phyloP scores from a whole-genome alignment of 2,329 filamentous ascomycete species.

The Talaromyces rugulosus region DNA sequence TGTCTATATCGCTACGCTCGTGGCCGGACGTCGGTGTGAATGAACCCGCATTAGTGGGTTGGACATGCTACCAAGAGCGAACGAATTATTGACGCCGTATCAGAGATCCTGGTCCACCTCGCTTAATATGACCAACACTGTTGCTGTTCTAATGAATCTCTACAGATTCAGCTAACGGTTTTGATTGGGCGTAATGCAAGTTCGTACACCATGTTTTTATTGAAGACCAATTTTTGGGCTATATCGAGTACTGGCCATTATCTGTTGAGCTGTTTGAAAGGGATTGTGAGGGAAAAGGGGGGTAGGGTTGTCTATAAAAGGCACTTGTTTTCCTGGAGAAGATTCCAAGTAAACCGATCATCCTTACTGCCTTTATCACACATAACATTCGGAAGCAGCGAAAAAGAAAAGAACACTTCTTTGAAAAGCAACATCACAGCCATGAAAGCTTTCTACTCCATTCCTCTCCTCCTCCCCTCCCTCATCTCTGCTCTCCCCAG shows the following conservation, averaged over 20 bases:
- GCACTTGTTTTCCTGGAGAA: too few relatives aligned
- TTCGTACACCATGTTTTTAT: not conserved
- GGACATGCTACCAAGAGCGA: too few relatives aligned
- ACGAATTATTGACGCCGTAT: too few relatives aligned
- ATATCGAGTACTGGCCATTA: not conserved
- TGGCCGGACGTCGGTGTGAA: too few relatives aligned
- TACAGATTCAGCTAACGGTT: not conserved
- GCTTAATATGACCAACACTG: not conserved
- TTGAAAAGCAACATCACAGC: not conserved
- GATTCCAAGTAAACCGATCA: too few relatives aligned
- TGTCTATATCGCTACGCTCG: too few relatives aligned
- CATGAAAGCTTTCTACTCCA: slow-evolving; percentile 2
- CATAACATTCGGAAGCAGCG: not conserved
- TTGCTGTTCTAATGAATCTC: not conserved
- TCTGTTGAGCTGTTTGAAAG: not conserved
- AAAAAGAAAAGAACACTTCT: too few relatives aligned
- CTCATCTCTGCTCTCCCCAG: slow-evolving; percentile 3
- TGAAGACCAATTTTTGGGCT: not conserved
- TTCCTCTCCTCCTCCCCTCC: slow-evolving; percentile 3
- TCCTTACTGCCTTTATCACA: not conserved
- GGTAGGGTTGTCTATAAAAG: too few relatives aligned
- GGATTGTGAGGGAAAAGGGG: not conserved
- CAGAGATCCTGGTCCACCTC: not conserved
- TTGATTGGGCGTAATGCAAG: not conserved
- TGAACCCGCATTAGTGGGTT: too few relatives aligned